Evolutionary conservation across 352 stramenopile genomes (phyloP).

Genomic region (Peronosclerospora sorghi): DNA sequence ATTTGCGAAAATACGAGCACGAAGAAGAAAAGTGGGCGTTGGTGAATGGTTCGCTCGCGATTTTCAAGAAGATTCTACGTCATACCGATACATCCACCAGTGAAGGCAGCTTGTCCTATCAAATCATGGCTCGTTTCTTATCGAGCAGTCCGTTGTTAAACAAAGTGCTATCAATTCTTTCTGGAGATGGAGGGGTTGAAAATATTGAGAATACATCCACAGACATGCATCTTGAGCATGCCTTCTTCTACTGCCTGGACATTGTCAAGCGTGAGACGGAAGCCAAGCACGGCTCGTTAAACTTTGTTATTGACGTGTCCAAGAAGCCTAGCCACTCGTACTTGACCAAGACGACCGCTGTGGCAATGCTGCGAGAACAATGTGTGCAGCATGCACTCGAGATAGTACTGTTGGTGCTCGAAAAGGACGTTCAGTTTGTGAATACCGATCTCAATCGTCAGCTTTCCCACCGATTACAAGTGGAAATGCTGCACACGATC

Average conservation of each 20-base stretch:
- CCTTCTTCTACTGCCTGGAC: constrained; percentile 77
- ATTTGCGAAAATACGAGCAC: constrained; percentile 70
- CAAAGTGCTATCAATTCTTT: constrained; percentile 63
- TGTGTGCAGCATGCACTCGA: constrained; percentile 70
- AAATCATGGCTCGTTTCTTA: constrained; percentile 58
- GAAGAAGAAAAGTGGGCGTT: constrained; percentile 80
- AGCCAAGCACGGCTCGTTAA: constrained; percentile 52
- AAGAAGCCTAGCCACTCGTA: constrained; percentile 37
- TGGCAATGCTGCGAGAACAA: constrained; percentile 44
- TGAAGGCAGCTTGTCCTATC: constrained; percentile 52
- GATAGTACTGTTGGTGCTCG: constrained; percentile 61
- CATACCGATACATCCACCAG: constrained; percentile 29
- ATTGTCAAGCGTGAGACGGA: constrained; percentile 67
- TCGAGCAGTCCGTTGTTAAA: constrained; percentile 52
- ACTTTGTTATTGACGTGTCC: constrained; percentile 43
- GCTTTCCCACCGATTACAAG: constrained; percentile 47
- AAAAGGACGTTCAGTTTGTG: constrained; percentile 63
- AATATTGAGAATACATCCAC: constrained; percentile 58
- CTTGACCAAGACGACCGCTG: constrained; percentile 35
- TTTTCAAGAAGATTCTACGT: constrained; percentile 73
- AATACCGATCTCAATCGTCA: constrained; percentile 41
- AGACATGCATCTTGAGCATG: constrained; percentile 64
- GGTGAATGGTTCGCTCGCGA: constrained; percentile 50
- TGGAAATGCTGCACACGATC: constrained; percentile 71
- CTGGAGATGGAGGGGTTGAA: constrained; percentile 55